Percentiles rank a stretch among this genome's conserved stretches.
Evolutionary conservation across 2,329 filamentous ascomycete species (phyloP).

Genomic region (Aureobasidium namibiae): DNA sequence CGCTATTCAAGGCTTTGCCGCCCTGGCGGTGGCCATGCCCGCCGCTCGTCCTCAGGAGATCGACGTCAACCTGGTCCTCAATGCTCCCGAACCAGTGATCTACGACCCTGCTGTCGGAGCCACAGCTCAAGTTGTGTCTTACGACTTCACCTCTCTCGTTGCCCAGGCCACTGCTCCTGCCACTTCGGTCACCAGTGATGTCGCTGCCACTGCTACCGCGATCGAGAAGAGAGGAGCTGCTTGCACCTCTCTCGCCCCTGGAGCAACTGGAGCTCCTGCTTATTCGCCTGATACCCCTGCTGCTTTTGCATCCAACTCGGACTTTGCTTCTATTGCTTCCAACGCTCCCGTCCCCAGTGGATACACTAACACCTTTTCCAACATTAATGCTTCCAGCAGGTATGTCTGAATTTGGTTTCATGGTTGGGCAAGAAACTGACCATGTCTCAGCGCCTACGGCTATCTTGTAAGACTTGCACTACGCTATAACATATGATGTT

Average conservation of each 20-base stretch:
- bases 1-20: background rate
- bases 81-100: slow-evolving; percentile 13
- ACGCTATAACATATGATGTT: too few relatives aligned
- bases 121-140: slow-evolving; percentile 17
- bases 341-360: slow-evolving; percentile 14
- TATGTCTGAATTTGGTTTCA: slow-evolving; percentile 8
- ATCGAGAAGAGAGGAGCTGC: background rate
- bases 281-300: slow-evolving; percentile 15
- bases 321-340: slow-evolving; percentile 16
- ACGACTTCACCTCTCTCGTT: slow-evolving; percentile 17
- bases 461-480: too few relatives aligned
- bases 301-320: slow-evolving; percentile 10
- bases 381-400: slow-evolving; percentile 14
- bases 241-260: background rate
- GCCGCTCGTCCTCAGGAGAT: slow-evolving; percentile 19
- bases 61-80: slow-evolving; percentile 16
- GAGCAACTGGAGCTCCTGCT: slow-evolving; percentile 14
- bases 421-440: background rate
- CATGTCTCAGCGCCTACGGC: background rate
- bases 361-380: slow-evolving; percentile 16
- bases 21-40: slow-evolving; percentile 16
- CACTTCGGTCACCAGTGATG: slow-evolving; percentile 8
- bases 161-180: slow-evolving; percentile 16
- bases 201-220: background rate
- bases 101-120: slow-evolving; percentile 12